Evolutionary conservation across 2,329 filamentous ascomycete species (phyloP).

Genomic region (Stagonosporopsis tanaceti): DNA sequence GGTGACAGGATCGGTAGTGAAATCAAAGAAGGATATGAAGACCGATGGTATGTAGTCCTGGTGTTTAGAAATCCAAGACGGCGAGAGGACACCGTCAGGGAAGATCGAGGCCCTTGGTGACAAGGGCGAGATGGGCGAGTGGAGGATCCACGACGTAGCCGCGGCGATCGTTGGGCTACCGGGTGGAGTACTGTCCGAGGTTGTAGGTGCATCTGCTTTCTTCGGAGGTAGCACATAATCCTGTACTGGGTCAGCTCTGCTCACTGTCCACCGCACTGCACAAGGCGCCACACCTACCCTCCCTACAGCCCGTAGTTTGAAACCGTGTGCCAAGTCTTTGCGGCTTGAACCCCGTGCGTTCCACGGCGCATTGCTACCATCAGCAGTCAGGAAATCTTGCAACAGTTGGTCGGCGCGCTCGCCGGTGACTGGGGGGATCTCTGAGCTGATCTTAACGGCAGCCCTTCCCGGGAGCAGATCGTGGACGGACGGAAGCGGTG

Average conservation of each 20-base stretch:
- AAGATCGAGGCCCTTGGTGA: constrained; percentile 84
- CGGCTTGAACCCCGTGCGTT: constrained; percentile 62
- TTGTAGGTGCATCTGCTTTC: constrained; percentile 68
- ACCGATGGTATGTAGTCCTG: constrained; percentile 83
- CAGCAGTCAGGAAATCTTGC: constrained; percentile 70
- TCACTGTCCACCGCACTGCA: constrained; percentile 20
- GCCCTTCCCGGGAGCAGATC: constrained; percentile 52
- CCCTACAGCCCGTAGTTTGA: constrained; percentile 76
- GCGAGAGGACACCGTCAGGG: constrained; percentile 86
- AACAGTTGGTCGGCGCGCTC: constrained; percentile 71
- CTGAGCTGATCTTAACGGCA: constrained; percentile 72
- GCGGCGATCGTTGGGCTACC: constrained; percentile 61
- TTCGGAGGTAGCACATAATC: constrained; percentile 66
- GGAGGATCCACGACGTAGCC: constrained; percentile 64
- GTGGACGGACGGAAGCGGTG: constrained; percentile 56
- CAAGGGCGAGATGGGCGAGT: constrained; percentile 91
- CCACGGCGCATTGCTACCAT: constrained; percentile 73
- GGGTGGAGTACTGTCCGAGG: constrained; percentile 60
- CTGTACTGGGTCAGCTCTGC: constrained; percentile 46
- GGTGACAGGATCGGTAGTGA: constrained; percentile 75
- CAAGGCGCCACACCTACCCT: constrained; percentile 71
- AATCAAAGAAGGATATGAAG: constrained; percentile 80
- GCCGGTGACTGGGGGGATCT: constrained; percentile 71
- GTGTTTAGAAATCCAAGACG: constrained; percentile 87
- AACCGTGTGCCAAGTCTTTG: constrained; percentile 60